Percentiles rank a stretch among this genome's conserved stretches.
phyloP scores from a whole-genome alignment of 1,284 basidiomycete species.

The Leccinum proximum region DNA sequence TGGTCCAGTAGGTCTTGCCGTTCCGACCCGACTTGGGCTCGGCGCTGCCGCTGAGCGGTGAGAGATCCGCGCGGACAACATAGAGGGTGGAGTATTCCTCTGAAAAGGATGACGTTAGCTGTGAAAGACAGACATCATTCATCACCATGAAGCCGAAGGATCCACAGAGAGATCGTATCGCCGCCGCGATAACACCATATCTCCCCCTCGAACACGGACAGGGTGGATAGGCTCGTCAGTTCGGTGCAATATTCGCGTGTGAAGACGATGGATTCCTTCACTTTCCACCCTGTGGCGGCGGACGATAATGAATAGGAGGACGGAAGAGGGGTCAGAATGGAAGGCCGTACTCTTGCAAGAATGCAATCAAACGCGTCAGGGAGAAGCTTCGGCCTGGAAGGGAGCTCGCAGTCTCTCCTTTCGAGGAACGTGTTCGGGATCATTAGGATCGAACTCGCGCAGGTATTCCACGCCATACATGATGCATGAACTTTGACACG shows the following conservation, averaged over 20 bases:
- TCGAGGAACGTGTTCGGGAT: no score
- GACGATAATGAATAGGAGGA: slow-evolving; percentile 6
- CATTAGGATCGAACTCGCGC: no score
- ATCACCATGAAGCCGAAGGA: slow-evolving; percentile 55
- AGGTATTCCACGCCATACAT: no score
- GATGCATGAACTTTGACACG: no score
- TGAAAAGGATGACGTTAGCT: slow-evolving; percentile 20
- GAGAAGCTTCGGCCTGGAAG: slow-evolving; percentile 68
- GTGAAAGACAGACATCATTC: not conserved
- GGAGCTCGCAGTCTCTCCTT: slow-evolving; percentile 46
- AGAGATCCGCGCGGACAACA: slow-evolving; percentile 72
- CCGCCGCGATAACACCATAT: slow-evolving; percentile 78
- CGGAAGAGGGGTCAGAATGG: slow-evolving; percentile 1
- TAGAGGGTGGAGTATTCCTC: slow-evolving; percentile 75
- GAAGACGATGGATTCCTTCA: slow-evolving; percentile 77
- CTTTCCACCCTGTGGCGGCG: slow-evolving; percentile 49
- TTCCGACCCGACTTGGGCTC: slow-evolving; percentile 59
- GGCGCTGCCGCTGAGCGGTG: slow-evolving; percentile 63
- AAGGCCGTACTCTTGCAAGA: slow-evolving; percentile 52
- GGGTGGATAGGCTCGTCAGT: slow-evolving; percentile 56
- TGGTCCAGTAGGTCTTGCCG: slow-evolving; percentile 74
- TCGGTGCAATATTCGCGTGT: slow-evolving; percentile 61
- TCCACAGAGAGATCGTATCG: slow-evolving; percentile 67
- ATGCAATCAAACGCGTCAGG: slow-evolving; percentile 81
- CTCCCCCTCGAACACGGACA: slow-evolving; percentile 78